Conservation (phyloP, 768 basidiomycete species). For the Pleurotus giganteus region DNA sequence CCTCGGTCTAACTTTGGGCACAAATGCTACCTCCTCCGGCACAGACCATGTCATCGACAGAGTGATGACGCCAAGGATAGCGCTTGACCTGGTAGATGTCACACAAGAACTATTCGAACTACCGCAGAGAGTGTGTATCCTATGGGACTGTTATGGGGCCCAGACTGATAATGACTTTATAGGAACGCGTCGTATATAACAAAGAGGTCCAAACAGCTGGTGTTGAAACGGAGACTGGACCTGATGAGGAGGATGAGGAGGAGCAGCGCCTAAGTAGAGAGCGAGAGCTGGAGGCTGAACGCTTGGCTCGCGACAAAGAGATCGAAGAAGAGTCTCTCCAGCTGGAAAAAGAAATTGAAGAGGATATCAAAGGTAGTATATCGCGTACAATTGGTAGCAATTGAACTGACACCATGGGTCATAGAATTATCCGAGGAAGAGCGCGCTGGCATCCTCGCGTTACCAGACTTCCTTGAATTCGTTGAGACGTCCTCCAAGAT, state of each 20-base stretch:
- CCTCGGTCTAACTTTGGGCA: conserved; percentile 39
- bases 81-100: conserved; percentile 82
- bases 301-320: conserved; percentile 67
- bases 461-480: conserved; percentile 91
- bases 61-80: conserved; percentile 58
- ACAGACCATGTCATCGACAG: conserved; percentile 75
- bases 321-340: conserved; percentile 82
- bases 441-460: conserved; percentile 73
- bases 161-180: conserved; percentile 8
- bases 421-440: conserved; percentile 88
- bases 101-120: conserved; percentile 90
- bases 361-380: conserved; percentile 72
- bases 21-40: conserved; percentile 47
- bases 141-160: background rate
- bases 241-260: conserved; percentile 67
- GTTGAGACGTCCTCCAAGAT: conserved; percentile 95
- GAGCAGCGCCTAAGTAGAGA: conserved; percentile 67
- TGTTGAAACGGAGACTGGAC: conserved; percentile 51
- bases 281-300: conserved; percentile 69
- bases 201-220: conserved; percentile 82
- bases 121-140: conserved; percentile 67
- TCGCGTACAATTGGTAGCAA: background rate
- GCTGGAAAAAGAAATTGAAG: conserved; percentile 82
- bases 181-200: conserved; percentile 82
- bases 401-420: background rate